Conservation (phyloP, 164 flowering plant species). For the Vitis rotundifolia region DNA sequence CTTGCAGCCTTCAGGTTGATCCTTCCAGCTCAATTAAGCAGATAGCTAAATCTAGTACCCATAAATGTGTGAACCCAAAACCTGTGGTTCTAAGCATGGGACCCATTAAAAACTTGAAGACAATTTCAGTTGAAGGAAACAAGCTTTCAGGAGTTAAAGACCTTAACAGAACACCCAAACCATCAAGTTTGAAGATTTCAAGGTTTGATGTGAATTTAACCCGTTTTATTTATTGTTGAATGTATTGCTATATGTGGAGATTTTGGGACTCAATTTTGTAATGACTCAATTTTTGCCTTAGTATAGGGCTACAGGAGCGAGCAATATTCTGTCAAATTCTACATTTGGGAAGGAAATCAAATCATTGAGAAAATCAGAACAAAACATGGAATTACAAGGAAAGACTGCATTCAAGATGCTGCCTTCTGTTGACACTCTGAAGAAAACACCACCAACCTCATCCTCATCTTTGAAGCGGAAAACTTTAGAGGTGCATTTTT, state of each 20-base stretch:
- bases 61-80: slow-evolving; percentile 26
- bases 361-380: slow-evolving; percentile 20
- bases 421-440: slow-evolving; percentile 24
- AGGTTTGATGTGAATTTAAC: slow-evolving; percentile 30
- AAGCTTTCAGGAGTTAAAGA: slow-evolving; percentile 26
- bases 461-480: slow-evolving; percentile 65
- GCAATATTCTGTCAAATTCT: slow-evolving; percentile 21
- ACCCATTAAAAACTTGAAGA: slow-evolving; percentile 23
- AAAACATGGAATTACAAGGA: slow-evolving; percentile 13
- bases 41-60: slow-evolving; percentile 18
- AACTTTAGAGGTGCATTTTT: slow-evolving; percentile 45
- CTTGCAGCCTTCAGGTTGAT: slow-evolving; percentile 37
- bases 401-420: slow-evolving; percentile 20
- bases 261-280: neutral
- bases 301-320: slow-evolving; percentile 31
- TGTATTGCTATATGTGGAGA: neutral
- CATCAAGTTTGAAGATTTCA: slow-evolving; percentile 36
- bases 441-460: slow-evolving; percentile 26
- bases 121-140: slow-evolving; percentile 20
- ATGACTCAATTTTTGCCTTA: slow-evolving; percentile 10
- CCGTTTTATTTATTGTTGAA: slow-evolving; percentile 2
- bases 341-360: slow-evolving; percentile 24
- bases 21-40: slow-evolving; percentile 23
- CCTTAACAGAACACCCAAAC: slow-evolving; percentile 30
- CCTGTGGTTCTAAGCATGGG: slow-evolving; percentile 17